Base-by-base conservation (phyloP, 352 stramenopile genomes). In the Phytophthora uliginosa region DNA sequence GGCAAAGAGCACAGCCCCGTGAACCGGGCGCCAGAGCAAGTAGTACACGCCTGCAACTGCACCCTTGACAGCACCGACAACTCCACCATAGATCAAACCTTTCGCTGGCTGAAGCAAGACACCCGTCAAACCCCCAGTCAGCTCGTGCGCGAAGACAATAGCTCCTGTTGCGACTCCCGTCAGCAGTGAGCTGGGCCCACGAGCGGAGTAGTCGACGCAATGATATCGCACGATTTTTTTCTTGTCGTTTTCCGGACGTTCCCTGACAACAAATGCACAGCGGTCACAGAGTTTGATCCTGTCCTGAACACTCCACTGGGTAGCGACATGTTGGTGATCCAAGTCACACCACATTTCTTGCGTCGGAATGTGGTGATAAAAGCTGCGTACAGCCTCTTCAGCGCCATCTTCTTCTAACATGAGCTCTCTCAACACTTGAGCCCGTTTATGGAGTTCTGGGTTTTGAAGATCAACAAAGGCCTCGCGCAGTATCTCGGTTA, bases 331-430 rank as follows among this genome's bases (percentile, higher is more conserved):
- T 24, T 78, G 54, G 52, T 77, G 71, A 34, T 76, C 66, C 54
- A 80, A 50, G 48, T 81, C 74, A 40, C 74, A 98, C 22, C 82
- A 74, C 94, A 98, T 98, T 26, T 84, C 82, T 47, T 96, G 83
- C 24, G 92, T 54, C 18, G 92, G 93, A 51, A 99, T 73, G 45
- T 92, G 76, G n/a, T 81, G 78, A 48, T 97, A 95, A 68, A 98
- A 99, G 56, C 86, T 82, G 50, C 87, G 50, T 2, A 98, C 83
- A 1, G 93, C 95, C 48, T 82, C 81, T 33, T 81, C 74, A 12
- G 95, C 89, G 9, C 95, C 94, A 69, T 98, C 88, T 74, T 98
- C 95, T 13, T 68, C 7, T 13, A 75, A 54, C 88, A 98, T 95
- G 47, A 76, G 48, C 1, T 81, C 52, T 13, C 81, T 61, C 20